Evolutionary conservation across 2,329 filamentous ascomycete species (phyloP).

Genomic region (Fusarium sp.): DNA sequence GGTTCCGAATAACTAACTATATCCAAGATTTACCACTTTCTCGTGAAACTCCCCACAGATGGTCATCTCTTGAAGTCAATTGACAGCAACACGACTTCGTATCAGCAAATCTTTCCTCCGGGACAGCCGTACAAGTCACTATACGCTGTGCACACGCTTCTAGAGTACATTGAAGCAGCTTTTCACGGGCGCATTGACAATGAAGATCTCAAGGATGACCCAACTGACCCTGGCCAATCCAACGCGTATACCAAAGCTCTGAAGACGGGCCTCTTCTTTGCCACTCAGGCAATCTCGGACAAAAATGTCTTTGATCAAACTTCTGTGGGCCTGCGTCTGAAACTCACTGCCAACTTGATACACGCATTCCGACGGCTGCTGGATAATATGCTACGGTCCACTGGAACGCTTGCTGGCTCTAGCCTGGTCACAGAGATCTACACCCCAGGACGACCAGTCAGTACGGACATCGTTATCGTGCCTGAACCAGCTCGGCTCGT

Average conservation of each 20-base stretch:
- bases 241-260: conserved; percentile 51
- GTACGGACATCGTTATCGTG: conserved; percentile 11
- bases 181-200: conserved; percentile 45
- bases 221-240: conserved; percentile 27
- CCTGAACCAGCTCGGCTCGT: conserved; percentile 41
- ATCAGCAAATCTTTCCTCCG: conserved; percentile 74
- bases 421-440: conserved; percentile 29
- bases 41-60: conserved; percentile 77
- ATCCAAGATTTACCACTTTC: conserved; percentile 74
- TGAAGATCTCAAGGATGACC: neutral
- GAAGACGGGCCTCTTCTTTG: conserved; percentile 62
- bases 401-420: neutral
- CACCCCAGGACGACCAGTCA: conserved; percentile 14
- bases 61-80: conserved; percentile 71
- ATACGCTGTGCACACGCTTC: conserved; percentile 77
- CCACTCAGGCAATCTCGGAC: conserved; percentile 72
- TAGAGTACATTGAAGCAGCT: conserved; percentile 66
- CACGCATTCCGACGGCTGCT: conserved; percentile 46
- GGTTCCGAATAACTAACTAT: conserved; percentile 22
- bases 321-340: conserved; percentile 40
- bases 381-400: conserved; percentile 36
- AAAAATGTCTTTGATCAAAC: conserved; percentile 61
- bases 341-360: conserved; percentile 45
- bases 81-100: conserved; percentile 62
- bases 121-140: conserved; percentile 78